Percentiles rank a stretch among this genome's conserved stretches.
These are phyloP conservation scores for Neurospora sp. DNA, from an alignment of 495 filamentous ascomycete genomes.

Conservation along the genomic window DNA sequence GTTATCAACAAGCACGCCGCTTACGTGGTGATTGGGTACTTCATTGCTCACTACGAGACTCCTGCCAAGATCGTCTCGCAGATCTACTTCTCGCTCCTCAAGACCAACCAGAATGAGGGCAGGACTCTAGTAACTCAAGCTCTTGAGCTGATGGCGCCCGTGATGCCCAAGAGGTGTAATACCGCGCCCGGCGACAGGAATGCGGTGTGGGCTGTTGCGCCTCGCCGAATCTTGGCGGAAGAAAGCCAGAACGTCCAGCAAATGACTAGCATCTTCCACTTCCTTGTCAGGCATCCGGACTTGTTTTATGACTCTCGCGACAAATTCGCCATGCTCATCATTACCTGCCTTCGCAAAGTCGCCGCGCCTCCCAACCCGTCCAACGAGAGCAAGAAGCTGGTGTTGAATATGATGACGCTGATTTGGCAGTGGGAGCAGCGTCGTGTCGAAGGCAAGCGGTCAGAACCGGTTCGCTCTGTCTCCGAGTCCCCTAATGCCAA, in stretches of 20 bases:
- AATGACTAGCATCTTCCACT: constrained; percentile 94
- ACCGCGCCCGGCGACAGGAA: constrained; percentile 36
- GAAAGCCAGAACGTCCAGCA: constrained; percentile 96
- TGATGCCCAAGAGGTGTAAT: constrained; percentile 67
- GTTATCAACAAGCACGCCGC: constrained; percentile 98
- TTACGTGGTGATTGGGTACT: constrained; percentile 94
- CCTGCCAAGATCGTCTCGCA: constrained; percentile 91
- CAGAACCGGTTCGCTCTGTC: constrained; percentile 31
- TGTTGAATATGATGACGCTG: constrained; percentile 76
- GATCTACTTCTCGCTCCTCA: constrained; percentile 81
- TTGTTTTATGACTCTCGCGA: constrained; percentile 93
- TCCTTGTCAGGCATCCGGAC: constrained; percentile 82
- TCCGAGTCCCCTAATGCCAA: constrained; percentile 61
- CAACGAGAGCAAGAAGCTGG: constrained; percentile 86
- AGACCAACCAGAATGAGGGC: constrained; percentile 92
- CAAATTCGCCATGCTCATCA: constrained; percentile 78
- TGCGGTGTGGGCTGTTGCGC: constrained; percentile 76
- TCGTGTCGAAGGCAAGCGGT: constrained; percentile 47
- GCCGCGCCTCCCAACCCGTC: constrained; percentile 75
- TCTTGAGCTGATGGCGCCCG: constrained; percentile 85
- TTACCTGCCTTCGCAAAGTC: constrained; percentile 80
- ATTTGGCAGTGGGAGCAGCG: constrained; percentile 91
- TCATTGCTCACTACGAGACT: constrained; percentile 94
- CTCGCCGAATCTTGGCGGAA: constrained; percentile 82
- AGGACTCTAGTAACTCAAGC: constrained; percentile 86